Base-by-base conservation (phyloP, 176 grass and related monocot species). In the Avena sativa region DNA sequence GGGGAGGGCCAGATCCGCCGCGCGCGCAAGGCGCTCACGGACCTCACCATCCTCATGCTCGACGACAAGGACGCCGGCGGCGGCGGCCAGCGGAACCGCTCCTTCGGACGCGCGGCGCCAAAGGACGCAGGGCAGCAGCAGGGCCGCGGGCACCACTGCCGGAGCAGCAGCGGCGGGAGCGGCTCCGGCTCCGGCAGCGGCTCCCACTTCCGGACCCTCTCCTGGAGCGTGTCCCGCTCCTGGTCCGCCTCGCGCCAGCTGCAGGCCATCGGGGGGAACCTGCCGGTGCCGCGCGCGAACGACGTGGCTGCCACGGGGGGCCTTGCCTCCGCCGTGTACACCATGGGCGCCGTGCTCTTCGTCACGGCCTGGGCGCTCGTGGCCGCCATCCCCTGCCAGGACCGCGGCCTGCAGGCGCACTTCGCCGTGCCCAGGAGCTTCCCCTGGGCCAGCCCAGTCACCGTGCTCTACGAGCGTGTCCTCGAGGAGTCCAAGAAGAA, bases 231-330 rank as follows among this genome's bases (percentile, higher is more conserved):
- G 2, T 99, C 97, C 19, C 92, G 94, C 20, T 78, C 91, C 2
- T 99, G 97, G 97, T 99, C 97, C 14, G 97, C 97, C 12, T 74
- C 97, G 15, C 92, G 94, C 79, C 97, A 99, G 90, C 90, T 99
- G 61, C 97, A 99, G 91, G 90, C 94, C 0, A 93, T 99, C 10
- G 94, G 87, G 8, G 90, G 83, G 25, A 88, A 87, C 76, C 89
- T 99, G 0, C 85, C 85, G 8, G 90, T 87, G 40, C 97, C 97
- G 3, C 92, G 97, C 8, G 72, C 89, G 8, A 72, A 64, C 25
- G 92, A 93, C 67, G 53, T 89, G 46, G 4, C 89, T 9, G 89
- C 94, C 85, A 92, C 89, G 9, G 85, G 61, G 6, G 93, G 91
- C 60, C 93, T 95, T 20, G 83, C 92, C 5, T 84, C 87, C 0